These are phyloP conservation scores for Lanmaoa rubissima DNA, from an alignment of 768 basidiomycete species.

Conservation along the genomic window DNA sequence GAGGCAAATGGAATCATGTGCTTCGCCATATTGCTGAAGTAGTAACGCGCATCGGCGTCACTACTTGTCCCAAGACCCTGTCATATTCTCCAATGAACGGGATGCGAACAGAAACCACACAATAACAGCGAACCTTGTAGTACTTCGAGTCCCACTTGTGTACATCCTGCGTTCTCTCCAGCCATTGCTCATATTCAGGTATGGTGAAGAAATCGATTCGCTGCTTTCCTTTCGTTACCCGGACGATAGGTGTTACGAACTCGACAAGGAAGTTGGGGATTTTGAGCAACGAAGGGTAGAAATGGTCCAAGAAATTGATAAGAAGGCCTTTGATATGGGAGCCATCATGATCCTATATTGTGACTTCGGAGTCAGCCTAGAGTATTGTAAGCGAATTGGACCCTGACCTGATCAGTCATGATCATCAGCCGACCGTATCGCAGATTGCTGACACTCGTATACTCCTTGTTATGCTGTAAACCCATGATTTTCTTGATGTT, in stretches of 20 bases:
- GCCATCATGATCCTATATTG: conserved; percentile 90
- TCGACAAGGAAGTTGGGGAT: conserved; percentile 92
- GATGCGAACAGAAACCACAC: neutral
- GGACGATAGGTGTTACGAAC: conserved; percentile 97
- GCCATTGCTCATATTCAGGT: conserved; percentile 94
- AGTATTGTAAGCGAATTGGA: neutral
- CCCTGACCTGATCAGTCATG: conserved; percentile 96
- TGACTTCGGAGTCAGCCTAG: neutral
- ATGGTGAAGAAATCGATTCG: conserved; percentile 92
- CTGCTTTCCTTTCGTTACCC: conserved; percentile 81
- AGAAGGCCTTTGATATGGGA: conserved; percentile 99
- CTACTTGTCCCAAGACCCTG: conserved; percentile 96
- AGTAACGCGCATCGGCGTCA: conserved; percentile 86
- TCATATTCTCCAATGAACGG: neutral
- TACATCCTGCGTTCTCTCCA: conserved; percentile 69
- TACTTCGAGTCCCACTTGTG: conserved; percentile 92
- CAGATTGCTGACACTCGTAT: conserved; percentile 60
- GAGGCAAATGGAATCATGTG: conserved; percentile 93
- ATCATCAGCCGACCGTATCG: conserved; percentile 97
- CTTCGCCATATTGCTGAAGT: conserved; percentile 88
- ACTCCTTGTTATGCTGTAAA: conserved; percentile 90
- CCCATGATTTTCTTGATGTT: conserved; percentile 99
- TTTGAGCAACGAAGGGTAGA: conserved; percentile 91
- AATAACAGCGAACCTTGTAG: conserved; percentile 73
- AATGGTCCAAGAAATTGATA: conserved; percentile 97